Evolutionary conservation across 495 filamentous ascomycete genomes (phyloP), one percentile per base, ranked within the genome.

Genomic region (Xylaria castorea): DNA sequence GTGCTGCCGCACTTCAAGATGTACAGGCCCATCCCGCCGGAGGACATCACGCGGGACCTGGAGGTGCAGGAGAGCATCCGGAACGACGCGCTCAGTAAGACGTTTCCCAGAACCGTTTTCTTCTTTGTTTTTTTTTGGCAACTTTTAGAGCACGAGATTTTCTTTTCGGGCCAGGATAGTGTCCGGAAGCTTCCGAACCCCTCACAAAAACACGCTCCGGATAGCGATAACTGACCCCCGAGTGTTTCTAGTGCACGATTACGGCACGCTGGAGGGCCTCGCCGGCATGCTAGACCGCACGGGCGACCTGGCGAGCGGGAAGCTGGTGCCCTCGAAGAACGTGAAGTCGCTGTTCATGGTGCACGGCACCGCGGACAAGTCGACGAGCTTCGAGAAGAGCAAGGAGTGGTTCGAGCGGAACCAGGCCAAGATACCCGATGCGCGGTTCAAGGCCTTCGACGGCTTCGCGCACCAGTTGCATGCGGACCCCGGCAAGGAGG

Each of bases 381-480:
- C 92, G 34, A 92, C 91, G 3, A 88, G 86, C 74, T 92, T 85
- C 74, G 81, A 87, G 14, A 88, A 85, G 16, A 90, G 85, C 27
- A 89, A 89, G 83, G 84, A 78, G 68, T 91, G 91, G 78, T 88
- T 87, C 71, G 87, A 88, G n/a, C 62, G 77, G 64, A 82, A 88
- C 55, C 73, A 68, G 50, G 75, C 82, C 20, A 78, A 83, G 61
- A 83, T 91, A 12, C 78, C 85, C 68, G 93, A 97, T 78, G 90
- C 88, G 77, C 83, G 81, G 53, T 93, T 95, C 75, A 90, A 87
- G 83, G 75, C 83, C 9, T 97, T 95, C 77, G 90, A 93, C 60
- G 94, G 92, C 7, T 93, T 87, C 83, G 93, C 86, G 79, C 94
- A 97, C 81, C 89, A 89, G 81, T 72, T 97, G 75, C 93, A 96